A percentile compares a stretch with the other conserved stretches of the same genome.
phyloP scores from a whole-genome alignment of 139 green algal species.

The Deuterostichococcus epilithicus region DNA sequence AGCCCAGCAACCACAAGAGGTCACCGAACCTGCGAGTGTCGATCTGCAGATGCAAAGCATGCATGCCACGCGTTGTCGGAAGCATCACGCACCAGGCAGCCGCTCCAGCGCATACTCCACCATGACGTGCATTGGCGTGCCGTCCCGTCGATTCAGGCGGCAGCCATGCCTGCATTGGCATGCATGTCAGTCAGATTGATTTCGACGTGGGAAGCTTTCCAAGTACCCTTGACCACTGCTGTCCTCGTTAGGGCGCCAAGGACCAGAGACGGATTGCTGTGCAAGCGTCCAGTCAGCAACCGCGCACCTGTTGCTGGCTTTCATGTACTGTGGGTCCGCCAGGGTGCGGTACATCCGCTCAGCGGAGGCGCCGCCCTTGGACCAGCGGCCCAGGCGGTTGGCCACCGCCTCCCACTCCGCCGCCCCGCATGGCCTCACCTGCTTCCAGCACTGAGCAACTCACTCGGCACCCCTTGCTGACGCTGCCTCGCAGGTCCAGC shows the following conservation, averaged over 20 bases:
- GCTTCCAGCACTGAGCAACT: background rate
- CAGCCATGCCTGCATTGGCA: slow-evolving; percentile 17
- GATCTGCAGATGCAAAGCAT: too few relatives aligned
- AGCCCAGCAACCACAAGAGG: too few relatives aligned
- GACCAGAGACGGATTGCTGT: too few relatives aligned
- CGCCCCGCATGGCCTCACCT: slow-evolving; percentile 13
- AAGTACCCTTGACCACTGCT: too few relatives aligned
- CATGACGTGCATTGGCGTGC: slow-evolving; percentile 36
- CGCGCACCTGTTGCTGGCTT: slow-evolving; percentile 16
- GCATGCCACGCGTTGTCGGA: too few relatives aligned
- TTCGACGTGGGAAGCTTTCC: too few relatives aligned
- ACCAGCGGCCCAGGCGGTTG: slow-evolving; percentile 9
- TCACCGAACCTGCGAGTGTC: too few relatives aligned
- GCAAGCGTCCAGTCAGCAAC: too few relatives aligned
- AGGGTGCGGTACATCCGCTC: slow-evolving; percentile 27
- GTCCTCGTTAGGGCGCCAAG: too few relatives aligned
- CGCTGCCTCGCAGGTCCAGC: too few relatives aligned
- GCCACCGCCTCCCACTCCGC: slow-evolving; percentile 20
- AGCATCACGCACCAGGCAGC: slow-evolving; percentile 11
- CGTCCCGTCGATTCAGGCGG: slow-evolving; percentile 22
- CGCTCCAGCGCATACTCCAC: slow-evolving; percentile 19
- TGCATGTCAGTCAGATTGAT: background rate
- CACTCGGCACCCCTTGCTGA: too few relatives aligned
- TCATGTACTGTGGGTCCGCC: slow-evolving; percentile 19
- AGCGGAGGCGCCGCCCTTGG: slow-evolving; percentile 6